Conservation (phyloP, 1,284 basidiomycete species). For the Porogramme epimiltina region DNA sequence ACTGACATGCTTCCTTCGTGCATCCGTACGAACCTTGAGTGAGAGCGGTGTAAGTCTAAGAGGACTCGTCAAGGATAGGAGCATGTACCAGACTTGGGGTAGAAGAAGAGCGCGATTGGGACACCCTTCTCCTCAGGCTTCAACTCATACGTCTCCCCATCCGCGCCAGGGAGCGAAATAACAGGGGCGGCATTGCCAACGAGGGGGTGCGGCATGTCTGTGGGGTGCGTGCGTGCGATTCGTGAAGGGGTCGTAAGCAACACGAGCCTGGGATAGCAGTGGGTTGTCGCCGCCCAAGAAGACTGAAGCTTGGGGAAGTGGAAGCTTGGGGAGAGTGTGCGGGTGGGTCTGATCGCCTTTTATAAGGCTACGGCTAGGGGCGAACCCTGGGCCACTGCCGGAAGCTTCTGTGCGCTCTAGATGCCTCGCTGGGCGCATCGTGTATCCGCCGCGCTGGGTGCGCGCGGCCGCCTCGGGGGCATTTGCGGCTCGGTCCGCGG, state of each 20-base stretch:
- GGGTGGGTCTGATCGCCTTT: background rate
- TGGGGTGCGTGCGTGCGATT: background rate
- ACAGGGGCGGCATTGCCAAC: constrained; percentile 52
- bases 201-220: constrained; percentile 42
- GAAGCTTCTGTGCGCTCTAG: background rate
- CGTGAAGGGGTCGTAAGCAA: constrained; percentile 14
- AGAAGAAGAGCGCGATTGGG: constrained; percentile 76
- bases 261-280: too few relatives aligned
- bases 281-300: too few relatives aligned
- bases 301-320: background rate
- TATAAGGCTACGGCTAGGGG: constrained; percentile 1
- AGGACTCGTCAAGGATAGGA: background rate
- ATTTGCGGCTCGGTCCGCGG: constrained; percentile 1
- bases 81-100: constrained; percentile 56
- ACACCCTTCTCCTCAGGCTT: constrained; percentile 46
- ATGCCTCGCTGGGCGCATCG: background rate
- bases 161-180: constrained; percentile 49
- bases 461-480: constrained; percentile 5
- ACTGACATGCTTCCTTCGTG: constrained; percentile 77
- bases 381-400: background rate
- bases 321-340: background rate
- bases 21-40: constrained; percentile 68
- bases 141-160: constrained; percentile 51
- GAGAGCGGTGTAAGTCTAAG: background rate
- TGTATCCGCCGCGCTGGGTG: constrained; percentile 7